Percentiles rank a stretch among this genome's conserved stretches.
Conservation (phyloP, 257 asterid genomes). For the Agastache rugosa region DNA sequence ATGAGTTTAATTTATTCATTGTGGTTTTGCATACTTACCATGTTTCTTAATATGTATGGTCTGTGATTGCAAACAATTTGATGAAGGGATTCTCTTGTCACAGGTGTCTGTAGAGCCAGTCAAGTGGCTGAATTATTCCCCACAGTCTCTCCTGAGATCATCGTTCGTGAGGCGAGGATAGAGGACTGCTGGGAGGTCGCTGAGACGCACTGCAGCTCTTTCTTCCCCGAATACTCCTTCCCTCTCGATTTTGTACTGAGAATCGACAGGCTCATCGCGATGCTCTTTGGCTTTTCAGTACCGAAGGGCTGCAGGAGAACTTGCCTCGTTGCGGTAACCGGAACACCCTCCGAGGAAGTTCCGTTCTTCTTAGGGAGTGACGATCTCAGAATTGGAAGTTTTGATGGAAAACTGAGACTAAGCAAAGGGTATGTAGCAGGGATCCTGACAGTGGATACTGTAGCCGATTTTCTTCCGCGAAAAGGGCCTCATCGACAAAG, state of each 20-base stretch:
- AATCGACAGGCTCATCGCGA: conserved; percentile 81
- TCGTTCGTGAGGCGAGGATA: conserved; percentile 86
- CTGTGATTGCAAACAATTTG: conserved; percentile 25
- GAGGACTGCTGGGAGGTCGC: conserved; percentile 99
- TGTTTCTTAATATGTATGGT: neutral
- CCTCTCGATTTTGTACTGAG: conserved; percentile 83
- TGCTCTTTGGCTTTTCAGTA: conserved; percentile 87
- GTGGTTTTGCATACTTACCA: neutral
- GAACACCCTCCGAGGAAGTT: conserved; percentile 56
- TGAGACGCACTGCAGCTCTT: conserved; percentile 93
- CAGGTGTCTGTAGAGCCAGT: conserved; percentile 78
- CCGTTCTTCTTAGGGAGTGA: conserved; percentile 59
- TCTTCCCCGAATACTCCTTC: conserved; percentile 88
- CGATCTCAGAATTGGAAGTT: conserved; percentile 64
- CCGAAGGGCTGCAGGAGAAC: conserved; percentile 88
- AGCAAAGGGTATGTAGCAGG: conserved; percentile 82
- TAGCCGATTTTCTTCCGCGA: conserved; percentile 92
- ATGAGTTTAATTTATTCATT: neutral
- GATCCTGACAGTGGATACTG: conserved; percentile 87
- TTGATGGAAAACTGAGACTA: conserved; percentile 71
- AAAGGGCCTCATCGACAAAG: conserved; percentile 83
- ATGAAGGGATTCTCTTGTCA: conserved; percentile 13
- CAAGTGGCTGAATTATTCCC: conserved; percentile 82
- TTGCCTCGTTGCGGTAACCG: conserved; percentile 83
- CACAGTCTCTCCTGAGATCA: conserved; percentile 68